Conservation (phyloP, 805 yeast genomes). For the Saccharomycopsis sp. region DNA sequence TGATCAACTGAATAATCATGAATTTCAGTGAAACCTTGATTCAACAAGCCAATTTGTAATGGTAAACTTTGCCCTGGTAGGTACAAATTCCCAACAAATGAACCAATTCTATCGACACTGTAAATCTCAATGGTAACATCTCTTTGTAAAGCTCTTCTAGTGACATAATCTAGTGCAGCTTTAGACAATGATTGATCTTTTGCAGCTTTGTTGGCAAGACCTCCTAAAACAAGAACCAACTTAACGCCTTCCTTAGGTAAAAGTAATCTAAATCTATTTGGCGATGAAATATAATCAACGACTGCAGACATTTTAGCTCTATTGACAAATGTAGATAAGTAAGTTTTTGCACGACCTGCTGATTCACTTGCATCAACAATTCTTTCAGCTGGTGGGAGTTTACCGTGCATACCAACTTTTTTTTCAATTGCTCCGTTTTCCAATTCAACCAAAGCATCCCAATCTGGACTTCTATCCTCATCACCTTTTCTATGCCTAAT, state of each 20-base stretch:
- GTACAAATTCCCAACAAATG: constrained; percentile 67
- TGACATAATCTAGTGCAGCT: constrained; percentile 48
- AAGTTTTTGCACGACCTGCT: constrained; percentile 64
- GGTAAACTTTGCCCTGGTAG: constrained; percentile 45
- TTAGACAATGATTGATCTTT: constrained; percentile 35
- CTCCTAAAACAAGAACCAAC: constrained; percentile 69
- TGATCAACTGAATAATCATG: constrained; percentile 60
- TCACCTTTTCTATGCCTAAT: constrained; percentile 71
- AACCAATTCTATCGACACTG: constrained; percentile 71
- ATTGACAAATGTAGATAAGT: constrained; percentile 60
- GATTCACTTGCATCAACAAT: constrained; percentile 77
- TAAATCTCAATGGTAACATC: constrained; percentile 65
- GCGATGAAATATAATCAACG: constrained; percentile 67
- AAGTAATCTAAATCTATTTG: constrained; percentile 56
- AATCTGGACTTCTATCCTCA: constrained; percentile 58
- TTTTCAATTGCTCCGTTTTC: constrained; percentile 52
- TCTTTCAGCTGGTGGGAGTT: constrained; percentile 50
- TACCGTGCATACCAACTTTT: constrained; percentile 57
- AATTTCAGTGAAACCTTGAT: constrained; percentile 54
- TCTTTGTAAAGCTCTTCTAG: constrained; percentile 56
- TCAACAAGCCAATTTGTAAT: constrained; percentile 49
- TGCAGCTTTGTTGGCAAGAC: constrained; percentile 40
- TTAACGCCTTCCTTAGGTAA: constrained; percentile 68
- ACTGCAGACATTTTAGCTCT: constrained; percentile 58
- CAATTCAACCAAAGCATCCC: constrained; percentile 70